phyloP scores from a whole-genome alignment of 1,284 basidiomycete species.

The Microbotryum scabiosae region DNA sequence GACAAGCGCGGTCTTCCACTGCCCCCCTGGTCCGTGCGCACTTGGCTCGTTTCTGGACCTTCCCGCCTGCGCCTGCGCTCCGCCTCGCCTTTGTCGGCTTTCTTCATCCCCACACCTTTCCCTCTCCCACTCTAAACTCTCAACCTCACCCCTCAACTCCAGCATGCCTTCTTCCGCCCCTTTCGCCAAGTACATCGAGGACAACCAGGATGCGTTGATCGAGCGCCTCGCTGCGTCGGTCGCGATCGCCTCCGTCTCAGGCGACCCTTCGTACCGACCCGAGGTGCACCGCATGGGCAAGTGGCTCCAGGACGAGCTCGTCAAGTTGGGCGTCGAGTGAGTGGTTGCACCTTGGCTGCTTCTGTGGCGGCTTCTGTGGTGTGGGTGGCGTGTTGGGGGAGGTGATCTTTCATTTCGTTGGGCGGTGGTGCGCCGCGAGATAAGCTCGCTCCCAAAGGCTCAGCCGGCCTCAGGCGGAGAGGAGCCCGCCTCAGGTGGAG shows the following conservation, averaged over 20 bases:
- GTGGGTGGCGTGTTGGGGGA: neutral
- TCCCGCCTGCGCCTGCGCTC: neutral
- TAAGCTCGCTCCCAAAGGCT: too few relatives aligned
- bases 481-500: neutral
- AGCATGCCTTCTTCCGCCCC: conserved; percentile 1
- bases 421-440: too few relatives aligned
- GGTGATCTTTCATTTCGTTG: neutral
- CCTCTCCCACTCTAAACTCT: neutral
- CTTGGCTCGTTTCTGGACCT: too few relatives aligned
- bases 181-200: conserved; percentile 53
- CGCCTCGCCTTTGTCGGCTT: neutral
- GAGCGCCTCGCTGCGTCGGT: conserved; percentile 72
- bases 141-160: neutral
- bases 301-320: conserved; percentile 66
- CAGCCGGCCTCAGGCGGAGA: neutral
- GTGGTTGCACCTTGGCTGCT: neutral
- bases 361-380: too few relatives aligned
- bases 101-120: neutral
- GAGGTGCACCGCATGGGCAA: conserved; percentile 56
- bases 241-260: conserved; percentile 57
- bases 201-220: conserved; percentile 65
- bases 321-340: conserved; percentile 58
- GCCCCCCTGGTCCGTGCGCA: too few relatives aligned
- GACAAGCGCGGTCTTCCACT: too few relatives aligned
- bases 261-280: conserved; percentile 50